Percentiles rank a stretch among this genome's conserved stretches.
phyloP scores from a whole-genome alignment of 768 basidiomycete species.

The Boletales sp. region DNA sequence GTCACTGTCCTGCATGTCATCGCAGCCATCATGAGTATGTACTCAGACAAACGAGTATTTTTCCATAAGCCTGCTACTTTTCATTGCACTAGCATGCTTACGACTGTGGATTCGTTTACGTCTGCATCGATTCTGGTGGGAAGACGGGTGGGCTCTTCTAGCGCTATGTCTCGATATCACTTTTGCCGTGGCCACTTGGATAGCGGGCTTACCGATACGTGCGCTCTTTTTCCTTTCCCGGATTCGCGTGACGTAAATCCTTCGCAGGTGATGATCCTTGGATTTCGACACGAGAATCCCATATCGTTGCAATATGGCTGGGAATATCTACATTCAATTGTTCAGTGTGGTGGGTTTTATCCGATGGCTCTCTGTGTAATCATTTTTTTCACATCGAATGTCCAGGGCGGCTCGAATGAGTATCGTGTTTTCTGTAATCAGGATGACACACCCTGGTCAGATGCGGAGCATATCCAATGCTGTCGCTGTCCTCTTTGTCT shows the following conservation, averaged over 20 bases:
- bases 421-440: slow-evolving; percentile 13
- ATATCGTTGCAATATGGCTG: slow-evolving; percentile 4
- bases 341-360: slow-evolving; percentile 7
- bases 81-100: not conserved
- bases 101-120: slow-evolving; percentile 9
- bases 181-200: slow-evolving; percentile 9
- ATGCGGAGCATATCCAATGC: slow-evolving; percentile 1
- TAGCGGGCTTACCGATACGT: slow-evolving; percentile 1
- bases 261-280: slow-evolving; percentile 1
- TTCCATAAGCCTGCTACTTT: too few relatives aligned
- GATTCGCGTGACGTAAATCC: too few relatives aligned
- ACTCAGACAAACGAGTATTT: not conserved
- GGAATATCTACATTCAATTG: slow-evolving; percentile 1
- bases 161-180: slow-evolving; percentile 3
- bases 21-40: slow-evolving; percentile 7
- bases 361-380: too few relatives aligned
- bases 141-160: slow-evolving; percentile 8
- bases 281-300: not conserved
- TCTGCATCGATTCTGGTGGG: slow-evolving; percentile 11
- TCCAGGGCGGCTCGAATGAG: slow-evolving; percentile 13
- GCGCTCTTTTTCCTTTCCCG: not conserved
- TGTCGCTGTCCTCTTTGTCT: slow-evolving; percentile 3
- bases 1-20: slow-evolving; percentile 8
- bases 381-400: too few relatives aligned
- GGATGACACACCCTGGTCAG: not conserved